Evolutionary conservation across 2,329 filamentous ascomycete species (phyloP).

Genomic region (Botryotinia calthae): DNA sequence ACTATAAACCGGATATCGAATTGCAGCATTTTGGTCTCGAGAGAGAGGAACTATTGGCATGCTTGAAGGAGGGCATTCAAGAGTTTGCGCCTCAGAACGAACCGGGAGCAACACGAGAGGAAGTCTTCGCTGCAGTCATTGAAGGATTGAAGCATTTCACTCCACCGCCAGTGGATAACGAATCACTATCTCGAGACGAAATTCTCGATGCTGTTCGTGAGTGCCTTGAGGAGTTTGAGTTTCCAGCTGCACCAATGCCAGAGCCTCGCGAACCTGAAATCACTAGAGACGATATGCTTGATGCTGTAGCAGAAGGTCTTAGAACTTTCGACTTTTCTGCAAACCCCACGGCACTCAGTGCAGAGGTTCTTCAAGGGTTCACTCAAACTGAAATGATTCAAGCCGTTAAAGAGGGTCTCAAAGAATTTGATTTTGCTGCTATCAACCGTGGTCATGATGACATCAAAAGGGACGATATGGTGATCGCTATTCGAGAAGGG

Average conservation of each 20-base stretch:
- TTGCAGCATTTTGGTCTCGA: constrained; percentile 88
- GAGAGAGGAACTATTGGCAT: constrained; percentile 83
- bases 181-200: constrained; percentile 75
- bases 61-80: constrained; percentile 80
- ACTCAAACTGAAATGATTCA: constrained; percentile 82
- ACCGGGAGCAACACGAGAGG: constrained; percentile 70
- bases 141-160: constrained; percentile 79
- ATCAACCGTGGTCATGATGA: constrained; percentile 65
- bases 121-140: constrained; percentile 82
- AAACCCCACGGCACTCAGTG: constrained; percentile 40
- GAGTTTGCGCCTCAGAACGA: constrained; percentile 57
- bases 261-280: constrained; percentile 54
- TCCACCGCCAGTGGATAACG: constrained; percentile 68
- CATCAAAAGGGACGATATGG: constrained; percentile 79
- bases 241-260: constrained; percentile 60
- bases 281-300: constrained; percentile 60
- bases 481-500: constrained; percentile 80
- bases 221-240: constrained; percentile 82
- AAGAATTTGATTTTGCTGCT: constrained; percentile 73
- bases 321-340: constrained; percentile 48
- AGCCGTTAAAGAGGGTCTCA: constrained; percentile 80
- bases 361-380: constrained; percentile 53
- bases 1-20: constrained; percentile 90
- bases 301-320: constrained; percentile 62
- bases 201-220: constrained; percentile 81